phyloP scores from a whole-genome alignment of 129 eudicot genomes.

The Lactuca sativa region DNA sequence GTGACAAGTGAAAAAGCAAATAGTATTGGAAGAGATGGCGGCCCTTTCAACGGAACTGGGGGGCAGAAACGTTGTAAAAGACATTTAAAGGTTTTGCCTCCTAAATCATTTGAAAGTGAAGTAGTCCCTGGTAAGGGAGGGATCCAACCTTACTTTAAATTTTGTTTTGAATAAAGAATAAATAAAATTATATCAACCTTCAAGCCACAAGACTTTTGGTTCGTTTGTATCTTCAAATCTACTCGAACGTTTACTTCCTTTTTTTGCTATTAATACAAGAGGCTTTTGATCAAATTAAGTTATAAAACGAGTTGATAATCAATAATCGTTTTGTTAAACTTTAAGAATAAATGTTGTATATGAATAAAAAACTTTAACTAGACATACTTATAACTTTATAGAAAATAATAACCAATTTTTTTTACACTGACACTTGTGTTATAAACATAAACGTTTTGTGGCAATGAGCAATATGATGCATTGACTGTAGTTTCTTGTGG shows the following conservation, averaged over 20 bases:
- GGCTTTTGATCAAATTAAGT: neutral
- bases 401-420: too few relatives aligned
- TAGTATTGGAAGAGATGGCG: conserved; percentile 12
- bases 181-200: neutral
- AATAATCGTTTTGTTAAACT: neutral
- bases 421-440: too few relatives aligned
- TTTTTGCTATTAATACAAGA: neutral
- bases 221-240: conserved; percentile 17
- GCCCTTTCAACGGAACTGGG: conserved; percentile 17
- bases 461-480: neutral
- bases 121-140: conserved; percentile 8
- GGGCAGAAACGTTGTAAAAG: conserved; percentile 40
- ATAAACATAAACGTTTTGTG: too few relatives aligned
- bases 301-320: too few relatives aligned
- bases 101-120: conserved; percentile 38
- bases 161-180: neutral
- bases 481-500: conserved; percentile 4
- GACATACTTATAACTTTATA: neutral
- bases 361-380: neutral
- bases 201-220: neutral
- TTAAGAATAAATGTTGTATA: neutral
- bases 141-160: conserved; percentile 41
- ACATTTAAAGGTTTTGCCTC: conserved; percentile 34
- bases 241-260: conserved; percentile 23
- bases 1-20: neutral